Percentiles rank a stretch among this genome's conserved stretches.
Evolutionary conservation across 805 yeast species (phyloP).

Genomic region (Pichia nanzhaoensis): DNA sequence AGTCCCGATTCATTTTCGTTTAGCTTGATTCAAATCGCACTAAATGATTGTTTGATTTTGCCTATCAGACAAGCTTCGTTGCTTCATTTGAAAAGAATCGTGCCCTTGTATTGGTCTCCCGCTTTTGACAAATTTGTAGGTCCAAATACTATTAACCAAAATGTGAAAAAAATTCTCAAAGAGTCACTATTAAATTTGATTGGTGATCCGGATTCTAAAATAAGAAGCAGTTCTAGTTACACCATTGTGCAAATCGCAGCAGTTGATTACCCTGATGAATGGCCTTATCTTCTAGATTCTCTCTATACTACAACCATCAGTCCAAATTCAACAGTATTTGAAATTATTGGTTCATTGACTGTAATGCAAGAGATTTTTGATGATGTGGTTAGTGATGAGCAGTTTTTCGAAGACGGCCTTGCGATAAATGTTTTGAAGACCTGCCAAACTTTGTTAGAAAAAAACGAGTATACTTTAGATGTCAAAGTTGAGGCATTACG

Average conservation of each 20-base stretch:
- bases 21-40: slow-evolving; percentile 38
- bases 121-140: slow-evolving; percentile 74
- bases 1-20: slow-evolving; percentile 45
- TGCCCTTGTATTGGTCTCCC: slow-evolving; percentile 75
- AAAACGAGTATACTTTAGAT: slow-evolving; percentile 21
- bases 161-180: slow-evolving; percentile 47
- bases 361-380: slow-evolving; percentile 74
- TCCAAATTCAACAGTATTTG: slow-evolving; percentile 27
- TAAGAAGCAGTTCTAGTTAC: slow-evolving; percentile 62
- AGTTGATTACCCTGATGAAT: slow-evolving; percentile 90
- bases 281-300: slow-evolving; percentile 64
- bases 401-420: slow-evolving; percentile 71
- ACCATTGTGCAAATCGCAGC: slow-evolving; percentile 80
- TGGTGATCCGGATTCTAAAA: slow-evolving; percentile 44
- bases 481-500: slow-evolving; percentile 43
- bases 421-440: slow-evolving; percentile 50
- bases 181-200: slow-evolving; percentile 42
- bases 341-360: slow-evolving; percentile 47
- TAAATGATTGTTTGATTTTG: slow-evolving; percentile 24
- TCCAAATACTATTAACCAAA: slow-evolving; percentile 41
- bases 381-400: slow-evolving; percentile 79
- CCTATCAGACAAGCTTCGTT: slow-evolving; percentile 55
- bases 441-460: slow-evolving; percentile 37
- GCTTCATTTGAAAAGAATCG: slow-evolving; percentile 58
- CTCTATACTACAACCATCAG: slow-evolving; percentile 38